A percentile compares a stretch with the other conserved stretches of the same genome.
These are phyloP conservation scores for Bryopsis sp. DNA, from an alignment of 139 green algal genomes.

Conservation along the genomic window DNA sequence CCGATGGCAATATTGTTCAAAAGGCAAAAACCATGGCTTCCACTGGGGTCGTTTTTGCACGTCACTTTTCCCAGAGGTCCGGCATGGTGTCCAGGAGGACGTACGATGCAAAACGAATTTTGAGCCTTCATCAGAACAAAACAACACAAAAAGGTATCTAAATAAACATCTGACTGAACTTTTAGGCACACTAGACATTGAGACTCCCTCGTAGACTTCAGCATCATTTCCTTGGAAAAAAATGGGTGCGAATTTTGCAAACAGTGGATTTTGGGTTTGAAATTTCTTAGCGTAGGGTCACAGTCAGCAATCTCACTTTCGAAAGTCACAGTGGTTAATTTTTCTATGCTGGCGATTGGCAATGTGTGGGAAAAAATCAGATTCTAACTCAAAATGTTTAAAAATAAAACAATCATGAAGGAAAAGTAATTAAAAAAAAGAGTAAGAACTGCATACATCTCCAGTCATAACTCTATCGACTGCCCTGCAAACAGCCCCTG, in stretches of 20 bases:
- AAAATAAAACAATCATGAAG: constrained; percentile 6
- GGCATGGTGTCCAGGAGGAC: constrained; percentile 84
- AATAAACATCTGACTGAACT: background rate
- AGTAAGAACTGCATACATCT: constrained; percentile 18
- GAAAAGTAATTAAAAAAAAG: background rate
- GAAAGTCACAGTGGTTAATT: background rate
- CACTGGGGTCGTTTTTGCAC: constrained; percentile 25
- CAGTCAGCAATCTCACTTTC: background rate
- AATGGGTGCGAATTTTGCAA: background rate
- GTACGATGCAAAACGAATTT: constrained; percentile 81
- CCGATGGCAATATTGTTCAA: constrained; percentile 88
- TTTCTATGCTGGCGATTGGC: background rate
- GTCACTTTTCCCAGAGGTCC: constrained; percentile 59
- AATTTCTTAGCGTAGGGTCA: background rate
- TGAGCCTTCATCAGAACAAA: constrained; percentile 27
- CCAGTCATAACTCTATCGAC: constrained; percentile 56
- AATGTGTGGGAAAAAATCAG: background rate
- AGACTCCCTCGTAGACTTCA: background rate
- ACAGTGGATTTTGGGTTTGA: background rate
- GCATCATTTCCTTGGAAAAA: background rate
- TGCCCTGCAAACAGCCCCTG: constrained; percentile 54
- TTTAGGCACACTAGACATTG: background rate
- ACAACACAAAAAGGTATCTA: background rate
- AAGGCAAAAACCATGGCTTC: constrained; percentile 88
- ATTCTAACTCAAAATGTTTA: background rate